Conservation (phyloP, 805 yeast species). For the Ogataea angusta region DNA sequence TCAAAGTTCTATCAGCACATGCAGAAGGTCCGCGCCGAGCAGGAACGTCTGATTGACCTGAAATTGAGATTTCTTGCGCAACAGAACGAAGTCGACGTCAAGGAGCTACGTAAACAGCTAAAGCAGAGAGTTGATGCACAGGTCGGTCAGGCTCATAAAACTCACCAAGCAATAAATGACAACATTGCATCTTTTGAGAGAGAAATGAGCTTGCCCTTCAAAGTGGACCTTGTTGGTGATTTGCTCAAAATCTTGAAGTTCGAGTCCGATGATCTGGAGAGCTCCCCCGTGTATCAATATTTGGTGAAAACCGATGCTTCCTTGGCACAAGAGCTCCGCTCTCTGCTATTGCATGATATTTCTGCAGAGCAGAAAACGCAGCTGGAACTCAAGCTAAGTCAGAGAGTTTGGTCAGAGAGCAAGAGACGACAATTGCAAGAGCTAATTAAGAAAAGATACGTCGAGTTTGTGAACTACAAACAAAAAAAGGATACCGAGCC, state of each 20-base stretch:
- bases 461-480: conserved; percentile 6
- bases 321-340: conserved; percentile 20
- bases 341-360: neutral
- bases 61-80: conserved; percentile 26
- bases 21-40: conserved; percentile 17
- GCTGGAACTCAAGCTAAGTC: neutral
- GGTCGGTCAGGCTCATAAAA: conserved; percentile 2
- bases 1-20: conserved; percentile 23
- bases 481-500: conserved; percentile 7
- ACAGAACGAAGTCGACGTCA: conserved; percentile 16
- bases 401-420: neutral
- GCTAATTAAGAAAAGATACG: conserved; percentile 5
- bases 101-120: conserved; percentile 21
- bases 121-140: conserved; percentile 22
- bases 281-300: conserved; percentile 20
- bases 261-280: conserved; percentile 17
- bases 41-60: conserved; percentile 23
- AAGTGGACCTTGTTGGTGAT: conserved; percentile 19
- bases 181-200: conserved; percentile 18
- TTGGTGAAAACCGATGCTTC: conserved; percentile 15
- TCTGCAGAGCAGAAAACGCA: conserved; percentile 5
- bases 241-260: conserved; percentile 19
- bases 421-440: conserved; percentile 1
- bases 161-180: conserved; percentile 10
- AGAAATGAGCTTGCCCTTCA: conserved; percentile 16